Evolutionary conservation across 2,329 filamentous ascomycete species (phyloP).

Genomic region (Didymella segeticola): DNA sequence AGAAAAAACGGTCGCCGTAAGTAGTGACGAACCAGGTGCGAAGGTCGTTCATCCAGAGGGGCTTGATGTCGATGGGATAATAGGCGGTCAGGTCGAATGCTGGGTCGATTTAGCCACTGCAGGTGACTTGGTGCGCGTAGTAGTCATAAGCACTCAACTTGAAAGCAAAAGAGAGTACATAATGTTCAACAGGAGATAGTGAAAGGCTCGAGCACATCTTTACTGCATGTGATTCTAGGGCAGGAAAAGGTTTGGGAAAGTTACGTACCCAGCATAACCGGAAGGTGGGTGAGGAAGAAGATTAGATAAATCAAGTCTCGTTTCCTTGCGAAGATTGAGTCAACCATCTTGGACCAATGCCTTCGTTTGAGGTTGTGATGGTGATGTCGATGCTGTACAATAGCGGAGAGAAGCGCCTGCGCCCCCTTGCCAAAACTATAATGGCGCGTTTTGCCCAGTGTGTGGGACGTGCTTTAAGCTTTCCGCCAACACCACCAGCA

Average conservation of each 20-base stretch:
- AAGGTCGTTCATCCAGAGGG: constrained; percentile 57
- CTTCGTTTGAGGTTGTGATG: not conserved
- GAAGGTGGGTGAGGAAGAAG: constrained; percentile 69
- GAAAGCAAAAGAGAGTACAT: too few relatives aligned
- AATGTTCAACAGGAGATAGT: too few relatives aligned
- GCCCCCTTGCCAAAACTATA: not conserved
- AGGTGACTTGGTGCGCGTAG: too few relatives aligned
- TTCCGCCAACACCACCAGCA: not conserved
- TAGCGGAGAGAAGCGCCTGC: not conserved
- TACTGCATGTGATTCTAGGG: too few relatives aligned
- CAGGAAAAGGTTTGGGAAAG: not conserved
- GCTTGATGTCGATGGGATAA: constrained; percentile 61
- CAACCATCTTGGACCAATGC: constrained; percentile 31
- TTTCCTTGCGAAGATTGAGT: constrained; percentile 48
- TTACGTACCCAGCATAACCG: constrained; percentile 64
- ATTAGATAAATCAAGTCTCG: constrained; percentile 59
- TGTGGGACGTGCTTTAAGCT: constrained; percentile 1
- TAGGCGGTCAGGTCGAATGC: constrained; percentile 67
- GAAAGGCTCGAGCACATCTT: too few relatives aligned
- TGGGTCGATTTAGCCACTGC: constrained; percentile 35
- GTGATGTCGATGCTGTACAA: constrained; percentile 8
- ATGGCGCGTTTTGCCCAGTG: not conserved
- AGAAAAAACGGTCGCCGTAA: constrained; percentile 70
- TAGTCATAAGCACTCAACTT: not conserved
- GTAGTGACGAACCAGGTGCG: constrained; percentile 65